Evolutionary conservation across 1,284 basidiomycete genomes (phyloP), one percentile per base, ranked within the genome.

Genomic region (Sphagnurus paluster): DNA sequence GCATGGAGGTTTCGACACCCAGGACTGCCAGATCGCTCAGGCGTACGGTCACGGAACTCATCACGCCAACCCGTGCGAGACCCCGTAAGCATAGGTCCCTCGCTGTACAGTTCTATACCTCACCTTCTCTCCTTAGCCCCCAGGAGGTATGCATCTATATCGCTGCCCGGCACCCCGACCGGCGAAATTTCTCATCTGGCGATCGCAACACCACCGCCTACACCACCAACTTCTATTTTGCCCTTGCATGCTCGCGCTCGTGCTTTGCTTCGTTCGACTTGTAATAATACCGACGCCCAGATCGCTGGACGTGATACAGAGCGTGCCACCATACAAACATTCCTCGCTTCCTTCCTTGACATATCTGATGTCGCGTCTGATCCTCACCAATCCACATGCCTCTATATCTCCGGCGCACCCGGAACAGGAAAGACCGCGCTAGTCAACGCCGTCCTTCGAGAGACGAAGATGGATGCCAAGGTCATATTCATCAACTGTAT

Each of bases 381-480:
- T 33, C 60, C 61, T 17, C 54, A 61, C 17, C 57, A 58, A 8
- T 56, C 64, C 13, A 70, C 72, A 11, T 72, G 75, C 23, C 70
- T 91, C 43, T 91, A 89, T 61, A 81, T 91, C 42, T 90, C 88
- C 13, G 88, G 88, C 23, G 75, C 85, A 0, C 88, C 89, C 11
- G 89, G 88, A 1, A 87, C 87, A 4, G 89, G 88, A 21, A 91
- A 91, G 68, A 91, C 89, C 1, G 89, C 88, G 0, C 70, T 91
- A 7, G 79, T 91, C 25, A 87, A 85, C 57, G 70, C 78, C 4
- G 67, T 89, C 37, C 61, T 91, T 20, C 65, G 72, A 26, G 63
- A 67, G 3, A 49, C 75, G 17, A 62, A 69, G 8, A 60, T 65
- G 10, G 67, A 72, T 17, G 61, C 77, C 34, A 75, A 71, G 46